Evolutionary conservation across 1,139 yeast species (phyloP), one percentile per base, ranked within the genome.

Genomic region (Diutina mesorugosa): DNA sequence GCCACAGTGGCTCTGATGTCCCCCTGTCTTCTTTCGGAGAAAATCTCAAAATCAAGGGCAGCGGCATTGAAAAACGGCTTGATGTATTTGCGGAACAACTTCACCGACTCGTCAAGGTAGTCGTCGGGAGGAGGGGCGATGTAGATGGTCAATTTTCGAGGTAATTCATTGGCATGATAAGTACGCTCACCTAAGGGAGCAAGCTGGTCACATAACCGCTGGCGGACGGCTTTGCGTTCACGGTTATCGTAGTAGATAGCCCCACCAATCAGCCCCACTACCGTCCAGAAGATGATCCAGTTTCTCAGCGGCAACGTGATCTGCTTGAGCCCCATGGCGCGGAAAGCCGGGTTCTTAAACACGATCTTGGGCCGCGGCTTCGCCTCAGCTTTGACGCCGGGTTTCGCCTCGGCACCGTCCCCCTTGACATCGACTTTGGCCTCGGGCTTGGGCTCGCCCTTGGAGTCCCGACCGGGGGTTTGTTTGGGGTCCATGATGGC

Each of bases 61-160:
- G 90, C 87, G 1, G 96, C 79, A 62, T 87, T 89, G 62, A 95
- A 74, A 5, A 91, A 78, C 0, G 99, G 99, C 71, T 93, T 93
- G 63, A 91, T 78, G 66, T 82, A 91, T 59, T 85, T 82, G 62
- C 90, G 80, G 76, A 93, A 90, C 58, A 87, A 79, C 59, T 78
- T 79, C 70, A 87, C 68, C 18, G 95, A 84, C 60, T 84, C 85
- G 54, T 87, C 96, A 56, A 95, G 72, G 64, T 84, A 90, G 67
- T 93, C 98, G 63, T 90, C 88, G 16, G 99, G 99, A 14, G 98
- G 97, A 16, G 99, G 99, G 0, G 97, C 96, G 59, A 91, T 79
- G 66, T 85, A 91, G 1, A 95, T 83, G 1, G 90, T 84, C 57
- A 95, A 74, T 63, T 85, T 88, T 56, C 99, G 77, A 1, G 97